Evolutionary conservation across 352 stramenopile genomes (phyloP), one percentile per base, ranked within the genome.

Genomic region (Pythium rhizo-oryzae): DNA sequence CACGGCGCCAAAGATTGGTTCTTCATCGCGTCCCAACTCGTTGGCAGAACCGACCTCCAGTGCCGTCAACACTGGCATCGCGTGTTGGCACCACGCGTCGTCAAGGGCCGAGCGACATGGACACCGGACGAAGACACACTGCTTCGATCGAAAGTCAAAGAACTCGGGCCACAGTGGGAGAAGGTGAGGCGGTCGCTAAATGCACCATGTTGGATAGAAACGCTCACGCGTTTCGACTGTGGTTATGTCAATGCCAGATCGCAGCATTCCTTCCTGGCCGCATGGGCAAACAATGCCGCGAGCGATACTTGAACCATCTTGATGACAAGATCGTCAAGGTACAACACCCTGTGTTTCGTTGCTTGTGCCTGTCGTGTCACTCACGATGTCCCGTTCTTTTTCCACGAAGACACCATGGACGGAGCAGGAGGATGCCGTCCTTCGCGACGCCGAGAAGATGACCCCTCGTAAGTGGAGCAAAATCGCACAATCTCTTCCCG

Each of bases 51-150:
- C 0, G 86, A 94, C 56, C 47, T 92, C 24, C 86, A 94, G 67
- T 94, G 84, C 53, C 72, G 87, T 24, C 86, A 94, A 65, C 86
- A 94, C 53, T 94, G 86, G 86, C 69, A 85, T 54, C 77, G 81
- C 8, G 85, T 89, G 47, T 58, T 90, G 21, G 67, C 87, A 33
- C 70, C 74, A 2, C 66, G 59, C 39, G 75, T 91, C 19, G 65
- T 81, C 41, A 92, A 91, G 63, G 86, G 84, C 12, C 84, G 82
- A 77, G 67, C 69, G 24, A 78, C 76, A 52, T 94, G 85, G 85
- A 83, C 73, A 2, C 0, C 52, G 5, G 62, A 67, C 0, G 85
- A 94, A 49, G 84, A 94, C 56, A 37, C 37, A 4, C 25, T 85
- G 4, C 60, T 94, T 23, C 43, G 65, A 13, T 21, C 65, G 1